phyloP scores from a whole-genome alignment of 2,329 filamentous ascomycete genomes.

The Hypomyces perniciosus region DNA sequence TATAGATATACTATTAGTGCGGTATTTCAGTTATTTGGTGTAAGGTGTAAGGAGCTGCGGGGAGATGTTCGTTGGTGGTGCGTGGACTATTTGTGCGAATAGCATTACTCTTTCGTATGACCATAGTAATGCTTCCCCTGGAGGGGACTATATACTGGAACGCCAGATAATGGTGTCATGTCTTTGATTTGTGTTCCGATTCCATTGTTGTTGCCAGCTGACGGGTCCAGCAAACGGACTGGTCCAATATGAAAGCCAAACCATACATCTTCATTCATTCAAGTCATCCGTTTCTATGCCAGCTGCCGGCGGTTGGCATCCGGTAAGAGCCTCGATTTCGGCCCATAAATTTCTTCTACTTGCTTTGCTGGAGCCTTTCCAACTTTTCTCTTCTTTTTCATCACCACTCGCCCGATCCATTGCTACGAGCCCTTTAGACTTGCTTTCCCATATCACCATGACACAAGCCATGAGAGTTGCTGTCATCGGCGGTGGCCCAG shows the following conservation, averaged over 20 bases:
- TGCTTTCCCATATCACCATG: not conserved
- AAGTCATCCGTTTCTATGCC: not conserved
- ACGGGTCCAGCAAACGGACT: not conserved
- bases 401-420: not conserved
- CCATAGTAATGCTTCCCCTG: too few species aligned
- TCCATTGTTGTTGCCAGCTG: not conserved
- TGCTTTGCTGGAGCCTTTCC: not conserved
- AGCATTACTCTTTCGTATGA: too few species aligned
- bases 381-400: not conserved
- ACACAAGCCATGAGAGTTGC: conserved; percentile 30
- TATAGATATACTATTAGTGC: too few species aligned
- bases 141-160: too few species aligned
- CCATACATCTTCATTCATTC: too few species aligned
- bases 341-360: not conserved
- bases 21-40: too few species aligned
- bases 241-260: too few species aligned
- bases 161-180: not conserved
- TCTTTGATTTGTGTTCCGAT: not conserved
- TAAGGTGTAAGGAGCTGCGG: too few species aligned
- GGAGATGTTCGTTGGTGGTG: too few species aligned
- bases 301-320: too few species aligned
- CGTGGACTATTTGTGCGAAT: too few species aligned
- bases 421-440: not conserved
- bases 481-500: conserved; percentile 38
- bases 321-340: too few species aligned